Conservation (phyloP, 441 rosid genomes). For the Viola pubescens region DNA sequence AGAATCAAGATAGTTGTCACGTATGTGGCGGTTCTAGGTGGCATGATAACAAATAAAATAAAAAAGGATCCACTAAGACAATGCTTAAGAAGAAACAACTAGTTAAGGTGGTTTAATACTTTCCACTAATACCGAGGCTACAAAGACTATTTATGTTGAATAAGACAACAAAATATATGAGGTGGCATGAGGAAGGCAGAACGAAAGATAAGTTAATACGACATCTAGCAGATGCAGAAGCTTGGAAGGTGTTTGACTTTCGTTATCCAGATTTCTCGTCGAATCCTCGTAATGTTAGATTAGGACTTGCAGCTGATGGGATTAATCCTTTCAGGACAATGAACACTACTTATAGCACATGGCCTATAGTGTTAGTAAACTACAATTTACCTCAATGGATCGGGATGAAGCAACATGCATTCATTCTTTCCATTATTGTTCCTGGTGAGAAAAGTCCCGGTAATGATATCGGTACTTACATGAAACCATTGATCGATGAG, state of each 20-base stretch:
- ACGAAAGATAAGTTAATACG: not conserved
- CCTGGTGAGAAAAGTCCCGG: not conserved
- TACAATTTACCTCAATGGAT: constrained; percentile 4
- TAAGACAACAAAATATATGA: not conserved
- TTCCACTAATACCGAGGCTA: constrained; percentile 15
- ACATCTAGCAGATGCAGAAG: not conserved
- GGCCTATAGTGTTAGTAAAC: constrained; percentile 7
- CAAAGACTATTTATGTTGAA: not conserved
- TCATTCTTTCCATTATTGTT: constrained; percentile 2
- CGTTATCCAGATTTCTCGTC: not conserved
- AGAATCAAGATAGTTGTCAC: not conserved
- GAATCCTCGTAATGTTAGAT: constrained; percentile 8
- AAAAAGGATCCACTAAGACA: too few species aligned
- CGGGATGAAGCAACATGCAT: constrained; percentile 2
- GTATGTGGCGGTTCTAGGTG: not conserved
- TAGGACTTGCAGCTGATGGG: constrained; percentile 5
- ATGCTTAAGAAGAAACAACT: not conserved
- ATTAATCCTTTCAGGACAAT: constrained; percentile 6
- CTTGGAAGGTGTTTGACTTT: constrained; percentile 11
- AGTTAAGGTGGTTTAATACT: constrained; percentile 8
- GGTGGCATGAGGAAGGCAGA: not conserved
- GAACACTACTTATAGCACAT: not conserved
- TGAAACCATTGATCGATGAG: constrained; percentile 8
- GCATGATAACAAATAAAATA: not conserved
- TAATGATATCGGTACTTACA: constrained; percentile 5